A percentile compares a stretch with the other conserved stretches of the same genome.
These are phyloP conservation scores for Jackrogersella multiformis DNA, from an alignment of 495 filamentous ascomycete species.

Conservation along the genomic window DNA sequence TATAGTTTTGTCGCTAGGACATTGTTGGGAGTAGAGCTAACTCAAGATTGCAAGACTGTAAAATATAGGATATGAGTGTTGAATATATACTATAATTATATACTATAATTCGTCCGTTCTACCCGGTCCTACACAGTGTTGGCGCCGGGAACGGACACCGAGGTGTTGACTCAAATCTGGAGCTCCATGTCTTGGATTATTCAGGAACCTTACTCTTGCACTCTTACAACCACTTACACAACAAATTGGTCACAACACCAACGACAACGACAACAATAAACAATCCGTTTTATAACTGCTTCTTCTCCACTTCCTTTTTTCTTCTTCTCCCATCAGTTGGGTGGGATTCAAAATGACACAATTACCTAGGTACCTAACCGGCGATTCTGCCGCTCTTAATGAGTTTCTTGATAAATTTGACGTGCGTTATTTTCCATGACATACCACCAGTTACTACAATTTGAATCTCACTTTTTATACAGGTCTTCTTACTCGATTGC, in stretches of 20 bases:
- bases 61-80: neutral
- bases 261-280: too few relatives aligned
- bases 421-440: constrained; percentile 63
- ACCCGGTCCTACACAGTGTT: neutral
- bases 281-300: too few relatives aligned
- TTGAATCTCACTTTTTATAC: constrained; percentile 17
- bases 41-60: neutral
- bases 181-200: neutral
- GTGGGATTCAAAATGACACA: constrained; percentile 15
- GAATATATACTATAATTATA: neutral
- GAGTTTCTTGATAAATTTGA: constrained; percentile 91
- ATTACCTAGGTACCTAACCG: constrained; percentile 78
- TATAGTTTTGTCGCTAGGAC: too few relatives aligned
- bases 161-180: constrained; percentile 13
- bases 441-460: constrained; percentile 4
- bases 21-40: too few relatives aligned
- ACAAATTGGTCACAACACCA: constrained; percentile 5
- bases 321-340: neutral
- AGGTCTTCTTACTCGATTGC: constrained; percentile 97
- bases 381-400: constrained; percentile 75
- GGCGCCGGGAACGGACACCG: constrained; percentile 25
- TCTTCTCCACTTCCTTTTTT: neutral
- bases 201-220: constrained; percentile 15
- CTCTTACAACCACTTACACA: constrained; percentile 18
- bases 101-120: too few relatives aligned